These are phyloP conservation scores for Alternaria postmessia DNA, from an alignment of 2,329 filamentous ascomycete genomes.

Conservation along the genomic window DNA sequence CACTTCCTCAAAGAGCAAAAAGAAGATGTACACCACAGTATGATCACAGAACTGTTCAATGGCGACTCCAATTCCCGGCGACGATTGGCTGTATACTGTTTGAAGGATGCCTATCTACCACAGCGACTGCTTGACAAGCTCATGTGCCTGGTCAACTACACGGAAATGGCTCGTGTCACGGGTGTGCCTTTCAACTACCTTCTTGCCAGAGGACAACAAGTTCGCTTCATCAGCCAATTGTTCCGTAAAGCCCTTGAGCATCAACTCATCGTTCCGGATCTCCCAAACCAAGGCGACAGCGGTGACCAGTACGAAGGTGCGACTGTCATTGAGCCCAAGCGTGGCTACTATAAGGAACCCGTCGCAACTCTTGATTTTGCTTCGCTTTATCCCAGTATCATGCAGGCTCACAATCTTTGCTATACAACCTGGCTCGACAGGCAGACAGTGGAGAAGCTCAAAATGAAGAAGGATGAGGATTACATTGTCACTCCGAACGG, in stretches of 20 bases:
- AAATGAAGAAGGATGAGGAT: constrained; percentile 85
- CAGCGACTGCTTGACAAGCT: constrained; percentile 96
- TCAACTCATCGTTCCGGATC: constrained; percentile 90
- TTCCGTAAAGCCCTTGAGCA: constrained; percentile 95
- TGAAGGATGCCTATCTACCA: constrained; percentile 96
- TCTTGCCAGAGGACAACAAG: constrained; percentile 89
- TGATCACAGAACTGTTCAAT: constrained; percentile 99
- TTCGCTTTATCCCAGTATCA: constrained; percentile 97
- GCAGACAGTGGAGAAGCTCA: constrained; percentile 75
- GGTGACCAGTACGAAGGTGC: constrained; percentile 97
- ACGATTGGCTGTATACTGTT: constrained; percentile 90
- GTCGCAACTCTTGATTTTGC: constrained; percentile 98
- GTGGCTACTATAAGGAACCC: constrained; percentile 93
- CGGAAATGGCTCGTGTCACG: constrained; percentile 99
- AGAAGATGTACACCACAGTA: constrained; percentile 97
- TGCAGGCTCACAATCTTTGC: constrained; percentile 97
- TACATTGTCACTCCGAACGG: constrained; percentile 97
- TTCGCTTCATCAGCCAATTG: constrained; percentile 96
- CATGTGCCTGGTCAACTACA: constrained; percentile 98
- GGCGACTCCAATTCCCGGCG: constrained; percentile 92
- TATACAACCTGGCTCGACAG: constrained; percentile 93
- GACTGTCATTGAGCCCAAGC: constrained; percentile 93
- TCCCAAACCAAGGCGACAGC: constrained; percentile 68
- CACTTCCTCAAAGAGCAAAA: constrained; percentile 98
- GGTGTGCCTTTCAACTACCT: constrained; percentile 97